Base-by-base conservation (phyloP, 768 basidiomycete species). In the Cystofilobasidium macerans region DNA sequence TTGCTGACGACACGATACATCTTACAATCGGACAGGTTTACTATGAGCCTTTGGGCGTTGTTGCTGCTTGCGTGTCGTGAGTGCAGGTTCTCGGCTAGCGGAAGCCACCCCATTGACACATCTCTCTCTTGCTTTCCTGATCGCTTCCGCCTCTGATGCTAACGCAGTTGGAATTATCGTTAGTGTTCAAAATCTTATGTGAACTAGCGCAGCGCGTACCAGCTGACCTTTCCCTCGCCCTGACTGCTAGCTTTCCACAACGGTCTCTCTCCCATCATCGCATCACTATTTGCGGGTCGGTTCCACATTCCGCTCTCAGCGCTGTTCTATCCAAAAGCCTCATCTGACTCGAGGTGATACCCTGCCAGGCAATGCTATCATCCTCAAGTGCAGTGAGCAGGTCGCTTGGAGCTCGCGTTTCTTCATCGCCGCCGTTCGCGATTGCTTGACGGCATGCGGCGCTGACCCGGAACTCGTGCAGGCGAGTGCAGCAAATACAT, bases 1-100 rank as follows among this genome's bases (percentile, higher is more conserved):
- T 43, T 28, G n/a, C 36, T 38, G 36, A 38, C 36, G 36, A 8
- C 36, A 14, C 36, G 8, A 8, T 40, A 16, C 38, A 40, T n/a
- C 26, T n/a, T n/a, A n/a, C n/a, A n/a, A n/a, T n/a, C 12, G 32
- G 24, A n/a, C 56, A 78, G 72, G 75, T 79, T 38, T 73, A 75
- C 71, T 94, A 89, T 72, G 89, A 95, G 69, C 94, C 94, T 24
- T 81, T 91, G 26, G 95, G 95, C 30, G 88, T 94, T 0, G 88
- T 95, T 18, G 85, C 88, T 53, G 95, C 85, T 3, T 86, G 94
- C 65, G 91, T 97, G 5, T 93, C 90, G 0, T 51, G 24, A 24
- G 51, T 54, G 26, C 97, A 92, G n/a, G n/a, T n/a, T n/a, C n/a
- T n/a, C n/a, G n/a, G n/a, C n/a, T n/a, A n/a, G n/a, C n/a, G n/a